A percentile compares a stretch with the other conserved stretches of the same genome.
phyloP scores from a whole-genome alignment of 2,329 filamentous ascomycete species.

The Penicillium expansum region DNA sequence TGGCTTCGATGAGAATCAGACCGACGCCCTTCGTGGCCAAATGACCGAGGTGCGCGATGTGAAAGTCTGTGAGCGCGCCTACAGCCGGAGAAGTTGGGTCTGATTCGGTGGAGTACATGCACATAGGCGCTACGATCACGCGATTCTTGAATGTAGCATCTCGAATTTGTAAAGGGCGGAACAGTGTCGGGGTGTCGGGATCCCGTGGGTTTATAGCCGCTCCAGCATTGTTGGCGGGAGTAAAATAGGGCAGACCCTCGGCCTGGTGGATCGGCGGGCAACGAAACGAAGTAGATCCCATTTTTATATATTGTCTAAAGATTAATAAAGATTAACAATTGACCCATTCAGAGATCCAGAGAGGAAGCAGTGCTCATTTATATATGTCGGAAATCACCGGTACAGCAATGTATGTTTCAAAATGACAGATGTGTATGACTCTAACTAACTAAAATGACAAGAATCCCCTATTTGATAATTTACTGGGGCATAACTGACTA shows the following conservation, averaged over 20 bases:
- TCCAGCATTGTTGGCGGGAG: conserved; percentile 37
- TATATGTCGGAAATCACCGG: too few species aligned
- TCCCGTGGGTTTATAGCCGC: conserved; percentile 37
- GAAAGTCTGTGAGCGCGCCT: conserved; percentile 75
- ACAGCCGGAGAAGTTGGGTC: conserved; percentile 26
- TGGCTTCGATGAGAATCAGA: conserved; percentile 74
- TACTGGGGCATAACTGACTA: too few species aligned
- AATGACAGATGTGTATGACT: too few species aligned
- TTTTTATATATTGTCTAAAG: neutral
- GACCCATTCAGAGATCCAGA: neutral
- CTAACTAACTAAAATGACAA: too few species aligned
- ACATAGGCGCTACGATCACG: conserved; percentile 61
- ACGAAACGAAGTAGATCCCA: conserved; percentile 11
- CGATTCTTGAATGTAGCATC: conserved; percentile 62
- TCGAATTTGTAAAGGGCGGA: conserved; percentile 55
- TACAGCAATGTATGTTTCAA: too few species aligned
- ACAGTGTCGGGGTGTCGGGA: conserved; percentile 51
- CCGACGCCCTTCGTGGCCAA: conserved; percentile 71
- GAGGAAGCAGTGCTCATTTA: neutral
- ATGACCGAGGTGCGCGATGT: conserved; percentile 76
- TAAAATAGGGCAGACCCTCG: conserved; percentile 38
- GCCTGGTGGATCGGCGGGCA: conserved; percentile 17
- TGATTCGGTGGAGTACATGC: conserved; percentile 63
- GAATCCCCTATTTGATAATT: too few species aligned
- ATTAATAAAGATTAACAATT: too few species aligned